Conservation (phyloP, 2,329 filamentous ascomycete genomes). For the Tolypocladium paradoxum region DNA sequence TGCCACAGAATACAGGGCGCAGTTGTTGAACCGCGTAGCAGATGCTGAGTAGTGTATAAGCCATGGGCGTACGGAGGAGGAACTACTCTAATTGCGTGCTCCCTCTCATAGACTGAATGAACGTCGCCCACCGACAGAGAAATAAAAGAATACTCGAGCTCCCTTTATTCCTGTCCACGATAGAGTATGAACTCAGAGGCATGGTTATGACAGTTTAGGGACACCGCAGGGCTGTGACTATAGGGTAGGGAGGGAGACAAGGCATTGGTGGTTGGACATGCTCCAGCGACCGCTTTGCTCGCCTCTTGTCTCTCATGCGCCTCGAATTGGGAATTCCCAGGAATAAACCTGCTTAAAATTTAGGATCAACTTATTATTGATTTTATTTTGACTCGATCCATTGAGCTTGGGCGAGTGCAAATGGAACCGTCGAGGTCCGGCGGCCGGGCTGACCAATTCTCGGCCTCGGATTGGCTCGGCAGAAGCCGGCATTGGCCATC, state of each 20-base stretch:
- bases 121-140: neutral
- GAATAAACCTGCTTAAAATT: too few species aligned
- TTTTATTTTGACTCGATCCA: neutral
- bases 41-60: too few species aligned
- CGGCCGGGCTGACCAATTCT: conserved; percentile 18
- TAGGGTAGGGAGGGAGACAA: neutral
- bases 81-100: too few species aligned
- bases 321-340: neutral
- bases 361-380: neutral
- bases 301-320: neutral
- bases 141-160: neutral
- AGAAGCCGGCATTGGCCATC: conserved; percentile 16
- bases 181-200: too few species aligned
- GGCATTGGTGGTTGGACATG: neutral
- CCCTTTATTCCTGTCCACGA: neutral
- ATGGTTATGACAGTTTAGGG: too few species aligned
- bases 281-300: neutral
- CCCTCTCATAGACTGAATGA: neutral
- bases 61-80: too few species aligned
- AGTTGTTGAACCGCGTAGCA: neutral
- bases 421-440: neutral
- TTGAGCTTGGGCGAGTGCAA: neutral
- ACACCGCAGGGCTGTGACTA: neutral
- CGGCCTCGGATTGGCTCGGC: conserved; percentile 25
- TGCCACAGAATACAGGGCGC: neutral